phyloP scores from a whole-genome alignment of 345 rosid species.

The Bruguiera sexangula region DNA sequence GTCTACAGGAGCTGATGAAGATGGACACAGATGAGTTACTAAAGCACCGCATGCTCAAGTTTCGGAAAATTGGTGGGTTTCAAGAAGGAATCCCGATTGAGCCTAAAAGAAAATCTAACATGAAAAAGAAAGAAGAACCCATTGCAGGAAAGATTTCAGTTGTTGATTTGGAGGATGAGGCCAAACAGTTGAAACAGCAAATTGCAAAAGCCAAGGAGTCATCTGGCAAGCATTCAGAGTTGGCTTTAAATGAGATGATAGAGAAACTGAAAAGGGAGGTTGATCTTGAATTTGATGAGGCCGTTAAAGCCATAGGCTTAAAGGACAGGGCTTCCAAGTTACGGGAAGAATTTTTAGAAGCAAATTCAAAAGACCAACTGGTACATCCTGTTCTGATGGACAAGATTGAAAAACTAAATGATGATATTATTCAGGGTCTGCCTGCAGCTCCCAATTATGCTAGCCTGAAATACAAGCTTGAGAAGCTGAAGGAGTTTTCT shows the following conservation, averaged over 20 bases:
- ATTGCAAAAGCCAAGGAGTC: conserved; percentile 62
- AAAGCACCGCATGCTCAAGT: conserved; percentile 71
- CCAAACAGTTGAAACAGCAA: conserved; percentile 62
- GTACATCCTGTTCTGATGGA: conserved; percentile 53
- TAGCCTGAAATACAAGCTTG: conserved; percentile 60
- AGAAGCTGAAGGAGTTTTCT: conserved; percentile 65
- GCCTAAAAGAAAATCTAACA: conserved; percentile 57
- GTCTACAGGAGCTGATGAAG: conserved; percentile 60
- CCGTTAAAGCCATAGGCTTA: conserved; percentile 55
- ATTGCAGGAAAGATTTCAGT: conserved; percentile 36
- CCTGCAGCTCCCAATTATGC: conserved; percentile 57
- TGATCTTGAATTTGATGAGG: conserved; percentile 67
- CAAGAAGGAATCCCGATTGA: conserved; percentile 62
- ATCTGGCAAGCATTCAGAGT: conserved; percentile 49
- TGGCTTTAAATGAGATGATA: conserved; percentile 57
- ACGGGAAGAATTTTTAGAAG: conserved; percentile 51
- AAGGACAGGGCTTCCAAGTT: conserved; percentile 44
- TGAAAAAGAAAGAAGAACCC: conserved; percentile 62
- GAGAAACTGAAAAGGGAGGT: conserved; percentile 65
- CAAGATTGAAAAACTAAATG: conserved; percentile 60
- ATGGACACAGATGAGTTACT: conserved; percentile 66
- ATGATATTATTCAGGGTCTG: conserved; percentile 53
- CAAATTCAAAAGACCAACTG: conserved; percentile 48
- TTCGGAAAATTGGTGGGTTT: conserved; percentile 77
- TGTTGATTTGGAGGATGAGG: conserved; percentile 57